These are phyloP conservation scores for Magnolia officinalis DNA, from an alignment of 164 flowering plant genomes.

Conservation along the genomic window DNA sequence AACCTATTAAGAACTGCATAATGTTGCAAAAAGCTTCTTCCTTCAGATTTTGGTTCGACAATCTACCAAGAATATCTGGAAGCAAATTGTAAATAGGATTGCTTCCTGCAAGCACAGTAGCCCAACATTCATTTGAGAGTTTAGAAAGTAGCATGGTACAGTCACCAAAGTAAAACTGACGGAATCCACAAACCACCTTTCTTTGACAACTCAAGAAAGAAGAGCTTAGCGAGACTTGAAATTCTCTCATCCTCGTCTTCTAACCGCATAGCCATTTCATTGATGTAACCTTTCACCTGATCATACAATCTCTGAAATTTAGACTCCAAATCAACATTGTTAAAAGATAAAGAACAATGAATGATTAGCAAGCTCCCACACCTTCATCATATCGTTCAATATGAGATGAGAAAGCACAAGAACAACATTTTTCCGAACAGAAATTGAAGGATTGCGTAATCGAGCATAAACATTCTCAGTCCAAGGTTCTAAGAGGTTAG, in stretches of 20 bases:
- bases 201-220: constrained; percentile 90
- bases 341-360: constrained; percentile 11
- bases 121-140: constrained; percentile 1
- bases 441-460: constrained; percentile 63
- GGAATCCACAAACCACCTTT: constrained; percentile 52
- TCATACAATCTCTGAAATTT: constrained; percentile 1
- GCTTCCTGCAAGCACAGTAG: constrained; percentile 54
- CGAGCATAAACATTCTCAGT: constrained; percentile 95
- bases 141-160: neutral
- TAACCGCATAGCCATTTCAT: constrained; percentile 84
- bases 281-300: constrained; percentile 95
- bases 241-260: constrained; percentile 97
- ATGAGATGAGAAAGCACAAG: constrained; percentile 98
- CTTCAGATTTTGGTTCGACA: constrained; percentile 63
- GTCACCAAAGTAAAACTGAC: neutral
- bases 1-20: constrained; percentile 92
- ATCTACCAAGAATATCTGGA: constrained; percentile 92
- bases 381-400: constrained; percentile 99
- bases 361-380: constrained; percentile 19
- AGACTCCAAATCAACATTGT: neutral
- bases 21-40: constrained; percentile 81
- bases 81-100: constrained; percentile 95
- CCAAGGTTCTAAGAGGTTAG: constrained; percentile 99
- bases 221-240: constrained; percentile 82
- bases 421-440: constrained; percentile 95